These are phyloP conservation scores for Onygenales sp. DNA, from an alignment of 2,329 filamentous ascomycete genomes.

Conservation along the genomic window DNA sequence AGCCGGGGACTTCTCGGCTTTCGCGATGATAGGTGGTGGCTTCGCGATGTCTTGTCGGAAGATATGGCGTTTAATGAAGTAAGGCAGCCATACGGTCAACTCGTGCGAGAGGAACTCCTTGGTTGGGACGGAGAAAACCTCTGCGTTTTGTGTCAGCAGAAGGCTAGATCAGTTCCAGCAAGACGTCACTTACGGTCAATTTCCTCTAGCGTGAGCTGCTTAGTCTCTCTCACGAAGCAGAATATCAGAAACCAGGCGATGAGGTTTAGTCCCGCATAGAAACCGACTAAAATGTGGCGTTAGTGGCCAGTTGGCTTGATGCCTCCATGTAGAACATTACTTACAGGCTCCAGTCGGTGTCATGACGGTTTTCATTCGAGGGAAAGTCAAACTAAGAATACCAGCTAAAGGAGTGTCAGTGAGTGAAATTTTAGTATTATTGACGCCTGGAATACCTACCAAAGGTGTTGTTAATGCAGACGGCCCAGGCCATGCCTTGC, in stretches of 20 bases:
- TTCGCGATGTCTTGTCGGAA: slow-evolving; percentile 27
- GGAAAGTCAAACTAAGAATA: slow-evolving; percentile 21
- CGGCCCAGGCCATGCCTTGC: slow-evolving; percentile 32
- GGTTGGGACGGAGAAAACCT: slow-evolving; percentile 27
- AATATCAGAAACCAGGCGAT: slow-evolving; percentile 39
- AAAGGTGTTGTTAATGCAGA: slow-evolving; percentile 37
- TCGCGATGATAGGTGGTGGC: slow-evolving; percentile 17
- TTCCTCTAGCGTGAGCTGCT: slow-evolving; percentile 18
- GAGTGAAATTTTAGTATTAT: neutral
- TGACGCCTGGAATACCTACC: slow-evolving; percentile 12
- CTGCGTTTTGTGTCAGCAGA: neutral
- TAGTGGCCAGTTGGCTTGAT: slow-evolving; percentile 22
- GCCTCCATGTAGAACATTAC: neutral
- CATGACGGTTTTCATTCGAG: slow-evolving; percentile 23
- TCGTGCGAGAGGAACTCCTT: slow-evolving; percentile 30
- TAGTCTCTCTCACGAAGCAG: slow-evolving; percentile 26
- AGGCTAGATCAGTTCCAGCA: neutral
- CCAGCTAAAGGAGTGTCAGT: slow-evolving; percentile 14
- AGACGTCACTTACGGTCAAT: slow-evolving; percentile 21
- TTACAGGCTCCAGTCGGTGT: slow-evolving; percentile 13
- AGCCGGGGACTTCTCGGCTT: neutral
- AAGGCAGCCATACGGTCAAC: slow-evolving; percentile 29
- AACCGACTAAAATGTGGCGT: slow-evolving; percentile 34
- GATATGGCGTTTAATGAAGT: slow-evolving; percentile 33
- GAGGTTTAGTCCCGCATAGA: slow-evolving; percentile 41